phyloP scores from a whole-genome alignment of 768 basidiomycete genomes.

The Boletus sensibilis region DNA sequence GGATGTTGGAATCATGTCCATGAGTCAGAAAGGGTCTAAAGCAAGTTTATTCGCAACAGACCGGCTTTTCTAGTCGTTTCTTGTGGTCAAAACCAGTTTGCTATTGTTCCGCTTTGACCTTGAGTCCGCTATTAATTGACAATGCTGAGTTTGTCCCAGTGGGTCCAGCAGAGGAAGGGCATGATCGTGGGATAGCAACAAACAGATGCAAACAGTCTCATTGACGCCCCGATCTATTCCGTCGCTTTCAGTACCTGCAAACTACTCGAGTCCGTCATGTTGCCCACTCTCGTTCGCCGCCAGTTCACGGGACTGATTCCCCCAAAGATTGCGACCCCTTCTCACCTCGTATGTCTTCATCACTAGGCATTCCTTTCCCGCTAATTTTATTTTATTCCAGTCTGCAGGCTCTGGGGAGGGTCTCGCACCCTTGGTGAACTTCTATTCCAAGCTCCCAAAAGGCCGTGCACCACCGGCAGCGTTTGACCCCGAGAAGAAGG shows the following conservation, averaged over 20 bases:
- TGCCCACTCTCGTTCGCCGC: constrained; percentile 80
- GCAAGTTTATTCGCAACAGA: constrained; percentile 6
- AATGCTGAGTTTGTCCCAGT: constrained; percentile 2
- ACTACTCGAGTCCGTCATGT: constrained; percentile 50
- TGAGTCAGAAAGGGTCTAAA: not conserved
- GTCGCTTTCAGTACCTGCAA: constrained; percentile 1
- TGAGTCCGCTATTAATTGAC: not conserved
- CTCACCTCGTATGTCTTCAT: constrained; percentile 61
- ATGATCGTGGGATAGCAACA: constrained; percentile 20
- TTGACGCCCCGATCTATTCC: constrained; percentile 24
- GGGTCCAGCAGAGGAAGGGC: constrained; percentile 9
- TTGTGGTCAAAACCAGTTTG: constrained; percentile 7
- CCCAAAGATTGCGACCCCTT: constrained; percentile 92
- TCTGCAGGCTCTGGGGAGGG: constrained; percentile 79
- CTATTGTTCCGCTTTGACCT: constrained; percentile 15
- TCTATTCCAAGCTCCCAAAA: constrained; percentile 97
- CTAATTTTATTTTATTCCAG: constrained; percentile 39
- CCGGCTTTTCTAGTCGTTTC: constrained; percentile 13
- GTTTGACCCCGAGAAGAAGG: constrained; percentile 81
- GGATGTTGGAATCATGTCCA: constrained; percentile 28
- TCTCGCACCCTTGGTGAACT: constrained; percentile 83
- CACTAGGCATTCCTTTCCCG: not conserved
- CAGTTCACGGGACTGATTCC: constrained; percentile 84
- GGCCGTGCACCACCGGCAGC: constrained; percentile 64
- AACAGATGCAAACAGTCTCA: constrained; percentile 17